phyloP scores from a whole-genome alignment of 2,329 filamentous ascomycete genomes.

The Achaetomium macrosporum region DNA sequence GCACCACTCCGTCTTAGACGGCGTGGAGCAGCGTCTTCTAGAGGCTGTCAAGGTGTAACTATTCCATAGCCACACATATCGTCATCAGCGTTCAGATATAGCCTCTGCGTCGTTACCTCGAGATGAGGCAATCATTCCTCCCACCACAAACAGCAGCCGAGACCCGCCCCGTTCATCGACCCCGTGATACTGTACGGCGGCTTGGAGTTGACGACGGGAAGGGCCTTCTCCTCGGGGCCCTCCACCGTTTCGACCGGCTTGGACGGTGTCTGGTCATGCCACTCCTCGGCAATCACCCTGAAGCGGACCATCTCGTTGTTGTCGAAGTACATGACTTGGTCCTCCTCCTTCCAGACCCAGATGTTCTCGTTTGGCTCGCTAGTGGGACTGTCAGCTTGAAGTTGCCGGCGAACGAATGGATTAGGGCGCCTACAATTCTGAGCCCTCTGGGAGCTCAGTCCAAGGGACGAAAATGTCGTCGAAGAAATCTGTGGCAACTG shows the following conservation, averaged over 20 bases:
- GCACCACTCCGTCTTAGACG: slow-evolving; percentile 85
- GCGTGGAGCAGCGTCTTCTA: slow-evolving; percentile 79
- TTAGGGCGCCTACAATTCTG: slow-evolving; percentile 58
- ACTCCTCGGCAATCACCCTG: slow-evolving; percentile 78
- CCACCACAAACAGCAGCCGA: slow-evolving; percentile 62
- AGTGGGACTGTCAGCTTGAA: slow-evolving; percentile 22
- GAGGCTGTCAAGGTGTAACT: slow-evolving; percentile 42
- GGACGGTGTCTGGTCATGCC: slow-evolving; percentile 79
- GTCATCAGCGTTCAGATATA: background rate
- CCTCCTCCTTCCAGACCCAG: slow-evolving; percentile 79
- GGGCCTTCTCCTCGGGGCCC: slow-evolving; percentile 30
- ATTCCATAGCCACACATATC: slow-evolving; percentile 16
- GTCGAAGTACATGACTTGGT: slow-evolving; percentile 76
- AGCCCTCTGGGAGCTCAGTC: slow-evolving; percentile 67
- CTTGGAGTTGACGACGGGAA: slow-evolving; percentile 48
- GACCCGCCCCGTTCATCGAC: slow-evolving; percentile 56
- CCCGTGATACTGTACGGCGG: slow-evolving; percentile 67
- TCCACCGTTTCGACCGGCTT: slow-evolving; percentile 59
- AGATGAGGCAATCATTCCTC: slow-evolving; percentile 30
- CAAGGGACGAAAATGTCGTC: slow-evolving; percentile 81
- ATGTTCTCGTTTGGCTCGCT: slow-evolving; percentile 70
- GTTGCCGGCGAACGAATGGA: background rate
- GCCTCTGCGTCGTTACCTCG: background rate
- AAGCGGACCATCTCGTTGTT: slow-evolving; percentile 84
- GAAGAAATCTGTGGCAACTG: slow-evolving; percentile 85